Percentiles rank a stretch among this genome's conserved stretches.
These are phyloP conservation scores for Copromyces sp. DNA, from an alignment of 495 filamentous ascomycete species.

Conservation along the genomic window DNA sequence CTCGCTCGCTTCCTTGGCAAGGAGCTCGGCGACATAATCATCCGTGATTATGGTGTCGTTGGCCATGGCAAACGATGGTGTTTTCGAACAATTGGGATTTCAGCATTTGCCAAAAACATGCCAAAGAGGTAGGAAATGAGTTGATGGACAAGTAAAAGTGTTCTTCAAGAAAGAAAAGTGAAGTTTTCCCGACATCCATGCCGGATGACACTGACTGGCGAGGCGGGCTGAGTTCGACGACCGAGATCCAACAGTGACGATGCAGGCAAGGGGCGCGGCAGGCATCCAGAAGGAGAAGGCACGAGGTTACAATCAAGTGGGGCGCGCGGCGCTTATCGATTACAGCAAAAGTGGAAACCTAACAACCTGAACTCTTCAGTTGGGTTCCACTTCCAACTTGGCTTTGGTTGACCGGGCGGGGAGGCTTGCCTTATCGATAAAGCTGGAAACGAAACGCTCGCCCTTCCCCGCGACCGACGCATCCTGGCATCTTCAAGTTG, in stretches of 20 bases:
- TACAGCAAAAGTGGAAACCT: neutral
- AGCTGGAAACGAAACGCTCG: neutral
- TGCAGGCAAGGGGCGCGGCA: neutral
- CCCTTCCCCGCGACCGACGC: neutral
- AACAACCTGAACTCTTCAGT: neutral
- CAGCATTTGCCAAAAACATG: neutral
- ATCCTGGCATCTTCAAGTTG: neutral
- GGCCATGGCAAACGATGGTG: constrained; percentile 13
- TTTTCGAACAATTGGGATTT: neutral
- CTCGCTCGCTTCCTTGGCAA: constrained; percentile 63
- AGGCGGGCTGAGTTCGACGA: neutral
- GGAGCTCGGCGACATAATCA: constrained; percentile 62
- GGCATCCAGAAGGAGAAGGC: neutral
- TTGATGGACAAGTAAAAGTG: neutral
- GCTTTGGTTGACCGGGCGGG: neutral
- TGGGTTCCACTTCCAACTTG: neutral
- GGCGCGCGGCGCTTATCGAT: neutral
- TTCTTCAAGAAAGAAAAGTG: neutral
- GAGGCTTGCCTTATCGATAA: neutral
- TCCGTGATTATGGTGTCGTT: constrained; percentile 47
- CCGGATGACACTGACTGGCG: neutral
- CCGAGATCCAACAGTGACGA: neutral
- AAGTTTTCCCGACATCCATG: neutral
- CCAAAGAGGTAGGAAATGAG: neutral
- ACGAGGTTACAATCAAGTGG: neutral